Base-by-base conservation (phyloP, 177 flowering plant species). In the Telopea speciosissima region DNA sequence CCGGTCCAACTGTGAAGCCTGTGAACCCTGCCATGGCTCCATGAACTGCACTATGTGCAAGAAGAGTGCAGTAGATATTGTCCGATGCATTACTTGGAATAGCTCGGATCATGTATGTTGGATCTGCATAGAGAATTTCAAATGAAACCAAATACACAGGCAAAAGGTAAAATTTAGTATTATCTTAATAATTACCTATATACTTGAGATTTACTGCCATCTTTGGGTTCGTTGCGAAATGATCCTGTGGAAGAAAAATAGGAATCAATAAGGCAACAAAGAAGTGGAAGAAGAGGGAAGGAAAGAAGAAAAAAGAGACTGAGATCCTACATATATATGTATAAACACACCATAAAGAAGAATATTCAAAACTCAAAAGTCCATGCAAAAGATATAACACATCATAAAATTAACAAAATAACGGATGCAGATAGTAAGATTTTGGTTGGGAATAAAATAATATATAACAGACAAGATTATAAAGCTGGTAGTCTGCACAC, bases 181-280 rank as follows among this genome's bases (percentile, higher is more conserved):
- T 36, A 36, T 36, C 40, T 6, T 36, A 22, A 9, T 33, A 70
- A 77, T 73, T 36, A 85, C 92, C 92, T 62, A 88, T 86, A 36
- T 88, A 86, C 76, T 88, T 88, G 73, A 86, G 86, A 68, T 77
- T 82, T 68, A 86, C 79, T 16, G 59, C 49, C 87, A 79, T 80
- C 70, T 83, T 83, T 28, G 59, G 67, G 25, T 56, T 71, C 56
- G 69, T 82, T 26, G 80, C 54, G 62, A 88, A 86, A 73, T 88
- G 81, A 68, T 85, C 90, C 90, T 88, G 19, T 49, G 54, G 73
- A 68, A 52, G 58, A 12, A 24, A 71, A 10, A 66, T 10, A 71
- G 42, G 25, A 36, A 36, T 36, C 40, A 36, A 6, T 36, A 36
- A 36, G 9, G 40, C 40, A 36, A 36, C 9, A 8, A 36, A 36